Evolutionary conservation across 371 early-diverging fungal genomes (phyloP).

Genomic region (Mucor sp.): DNA sequence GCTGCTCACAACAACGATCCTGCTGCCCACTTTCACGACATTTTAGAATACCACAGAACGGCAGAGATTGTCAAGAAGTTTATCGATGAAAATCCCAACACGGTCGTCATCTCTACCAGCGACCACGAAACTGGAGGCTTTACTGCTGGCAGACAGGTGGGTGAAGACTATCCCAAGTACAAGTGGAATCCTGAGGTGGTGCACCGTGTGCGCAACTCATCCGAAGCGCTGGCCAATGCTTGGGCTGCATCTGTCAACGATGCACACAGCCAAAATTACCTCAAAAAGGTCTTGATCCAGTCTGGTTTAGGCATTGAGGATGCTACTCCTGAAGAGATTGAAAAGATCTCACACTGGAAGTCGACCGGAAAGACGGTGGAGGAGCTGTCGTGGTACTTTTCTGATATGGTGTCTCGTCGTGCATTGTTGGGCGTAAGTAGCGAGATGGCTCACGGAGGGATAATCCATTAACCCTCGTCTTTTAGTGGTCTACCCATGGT

Average conservation of each 20-base stretch:
- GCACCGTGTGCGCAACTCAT: constrained; percentile 65
- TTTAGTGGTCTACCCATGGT: constrained; percentile 87
- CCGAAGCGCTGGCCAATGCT: constrained; percentile 52
- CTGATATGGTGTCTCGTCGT: constrained; percentile 70
- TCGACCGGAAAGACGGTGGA: constrained; percentile 17
- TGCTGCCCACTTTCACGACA: constrained; percentile 88
- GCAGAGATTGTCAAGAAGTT: constrained; percentile 71
- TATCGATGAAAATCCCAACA: constrained; percentile 75
- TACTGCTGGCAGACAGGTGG: constrained; percentile 74
- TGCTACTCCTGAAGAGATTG: constrained; percentile 59
- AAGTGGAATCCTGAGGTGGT: constrained; percentile 86
- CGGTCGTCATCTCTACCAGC: constrained; percentile 82
- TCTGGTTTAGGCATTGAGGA: constrained; percentile 70
- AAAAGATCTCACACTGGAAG: constrained; percentile 42
- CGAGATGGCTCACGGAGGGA: too few species aligned
- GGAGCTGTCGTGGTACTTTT: constrained; percentile 55
- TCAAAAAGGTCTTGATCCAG: constrained; percentile 53
- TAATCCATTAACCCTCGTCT: not conserved
- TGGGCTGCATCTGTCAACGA: constrained; percentile 10
- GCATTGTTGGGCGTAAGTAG: constrained; percentile 74
- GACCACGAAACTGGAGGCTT: constrained; percentile 98
- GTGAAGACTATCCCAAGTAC: constrained; percentile 79
- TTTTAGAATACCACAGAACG: constrained; percentile 84
- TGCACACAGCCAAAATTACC: constrained; percentile 14
- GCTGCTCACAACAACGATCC: constrained; percentile 87